A percentile compares a stretch with the other conserved stretches of the same genome.
Evolutionary conservation across 2,329 filamentous ascomycete species (phyloP).

Genomic region (Zymoseptoria ardabiliae): DNA sequence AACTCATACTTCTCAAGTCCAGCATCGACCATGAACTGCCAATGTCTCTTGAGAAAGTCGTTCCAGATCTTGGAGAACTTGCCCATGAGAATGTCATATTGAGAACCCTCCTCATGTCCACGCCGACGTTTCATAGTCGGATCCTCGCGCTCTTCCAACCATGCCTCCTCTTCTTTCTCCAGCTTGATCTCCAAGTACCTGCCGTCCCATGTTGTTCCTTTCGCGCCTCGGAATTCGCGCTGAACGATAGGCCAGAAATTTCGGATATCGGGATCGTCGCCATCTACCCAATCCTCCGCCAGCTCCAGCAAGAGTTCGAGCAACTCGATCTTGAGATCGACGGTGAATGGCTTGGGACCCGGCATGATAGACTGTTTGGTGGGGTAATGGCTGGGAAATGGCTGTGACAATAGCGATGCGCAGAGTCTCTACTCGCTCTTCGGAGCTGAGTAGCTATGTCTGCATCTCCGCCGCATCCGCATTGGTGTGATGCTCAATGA

Average conservation of each 20-base stretch:
- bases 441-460: neutral
- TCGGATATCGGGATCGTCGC: constrained; percentile 8
- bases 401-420: neutral
- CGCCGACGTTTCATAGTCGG: constrained; percentile 7
- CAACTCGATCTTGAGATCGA: constrained; percentile 10
- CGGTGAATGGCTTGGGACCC: constrained; percentile 5
- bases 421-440: neutral
- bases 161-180: constrained; percentile 10
- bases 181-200: constrained; percentile 10
- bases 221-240: constrained; percentile 5
- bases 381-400: neutral
- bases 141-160: constrained; percentile 11
- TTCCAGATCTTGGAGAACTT: constrained; percentile 13
- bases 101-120: constrained; percentile 13
- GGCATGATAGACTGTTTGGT: constrained; percentile 1
- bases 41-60: constrained; percentile 12
- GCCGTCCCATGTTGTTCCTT: constrained; percentile 8
- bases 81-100: constrained; percentile 15
- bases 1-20: constrained; percentile 2
- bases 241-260: constrained; percentile 11
- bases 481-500: neutral
- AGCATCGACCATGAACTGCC: constrained; percentile 12
- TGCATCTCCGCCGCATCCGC: neutral
- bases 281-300: constrained; percentile 1
- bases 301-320: constrained; percentile 9